Evolutionary conservation across 371 early-diverging fungal species (phyloP).

Genomic region (Mucor piriformis): DNA sequence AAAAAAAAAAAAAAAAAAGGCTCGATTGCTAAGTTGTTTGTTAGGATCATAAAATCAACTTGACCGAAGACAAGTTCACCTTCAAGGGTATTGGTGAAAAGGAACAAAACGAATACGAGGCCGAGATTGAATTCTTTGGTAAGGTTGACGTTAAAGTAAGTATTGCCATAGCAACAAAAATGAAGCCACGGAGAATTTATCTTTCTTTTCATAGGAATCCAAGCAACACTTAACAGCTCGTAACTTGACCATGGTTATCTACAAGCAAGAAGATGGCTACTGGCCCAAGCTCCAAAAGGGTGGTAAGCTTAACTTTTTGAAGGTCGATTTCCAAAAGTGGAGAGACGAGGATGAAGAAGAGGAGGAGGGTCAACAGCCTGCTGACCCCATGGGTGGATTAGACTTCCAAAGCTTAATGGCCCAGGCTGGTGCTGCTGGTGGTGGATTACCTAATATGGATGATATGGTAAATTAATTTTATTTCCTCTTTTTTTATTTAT

Average conservation of each 20-base stretch:
- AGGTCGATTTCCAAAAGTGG: slow-evolving; percentile 93
- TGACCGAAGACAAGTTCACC: slow-evolving; percentile 53
- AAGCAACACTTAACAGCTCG: slow-evolving; percentile 71
- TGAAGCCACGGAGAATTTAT: not conserved
- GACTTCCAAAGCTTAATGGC: slow-evolving; percentile 47
- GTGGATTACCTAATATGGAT: slow-evolving; percentile 51
- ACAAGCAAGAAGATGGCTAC: slow-evolving; percentile 74
- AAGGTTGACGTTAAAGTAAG: slow-evolving; percentile 75
- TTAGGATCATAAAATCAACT: slow-evolving; percentile 26
- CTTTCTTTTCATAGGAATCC: slow-evolving; percentile 55
- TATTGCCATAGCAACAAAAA: not conserved
- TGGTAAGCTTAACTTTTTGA: slow-evolving; percentile 76
- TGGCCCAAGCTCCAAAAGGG: slow-evolving; percentile 89
- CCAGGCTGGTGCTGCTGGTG: slow-evolving; percentile 43
- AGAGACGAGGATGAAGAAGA: slow-evolving; percentile 94
- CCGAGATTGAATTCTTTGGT: slow-evolving; percentile 75
- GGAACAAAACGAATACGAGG: slow-evolving; percentile 72
- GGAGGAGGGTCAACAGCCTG: slow-evolving; percentile 53
- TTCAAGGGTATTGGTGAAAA: slow-evolving; percentile 66
- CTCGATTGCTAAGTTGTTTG: not conserved
- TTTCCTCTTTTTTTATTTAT: slow-evolving; percentile 4
- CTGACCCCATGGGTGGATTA: slow-evolving; percentile 54
- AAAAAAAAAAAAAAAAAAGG: not conserved
- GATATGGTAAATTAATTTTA: slow-evolving; percentile 38
- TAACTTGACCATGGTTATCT: slow-evolving; percentile 63